Evolutionary conservation across 179 eudicot genomes (phyloP), one percentile per base, ranked within the genome.

Genomic region (Beta macrorhiza): DNA sequence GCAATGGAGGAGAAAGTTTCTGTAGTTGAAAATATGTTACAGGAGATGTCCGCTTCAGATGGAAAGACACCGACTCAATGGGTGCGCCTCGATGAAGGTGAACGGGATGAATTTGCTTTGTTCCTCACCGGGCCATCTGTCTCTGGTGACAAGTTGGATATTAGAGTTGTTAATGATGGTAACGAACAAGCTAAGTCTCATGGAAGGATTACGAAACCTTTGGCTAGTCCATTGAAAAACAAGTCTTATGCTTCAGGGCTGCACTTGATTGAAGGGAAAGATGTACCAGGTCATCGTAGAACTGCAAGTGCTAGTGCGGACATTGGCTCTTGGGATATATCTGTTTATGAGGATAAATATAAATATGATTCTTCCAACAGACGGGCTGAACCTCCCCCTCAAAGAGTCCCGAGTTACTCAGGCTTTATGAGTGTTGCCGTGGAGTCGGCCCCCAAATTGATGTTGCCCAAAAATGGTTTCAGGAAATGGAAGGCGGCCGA

Each of bases 361-460:
- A 61, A 79, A 8, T 69, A 37, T 8, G 83, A 68, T 78, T 78
- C 80, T 63, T 67, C 80, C 57, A 81, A 71, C 70, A 88, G 80
- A 80, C 84, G 86, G 63, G 79, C 75, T 57, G 92, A 83, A 75
- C 86, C 80, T 15, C 87, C 88, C 0, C 92, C 92, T 51, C 79
- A 87, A 56, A 92, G 87, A 81, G 84, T 91, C 72, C 97, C 94
- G 4, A 92, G 93, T 84, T 82, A 87, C 78, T 89, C 93, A 6
- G 90, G 89, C 32, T 84, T 90, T 16, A 70, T 78, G 25, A 80
- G 79, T 51, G 58, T 17, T 68, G 63, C 82, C 45, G 71, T 70
- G 84, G 82, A 82, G 56, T 68, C 82, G 42, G 69, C 72, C 25
- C 68, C 84, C 45, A 74, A 74, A 67, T 47, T 84, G 49, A 78